These are phyloP conservation scores for Aspergillus persii DNA, from an alignment of 2,329 filamentous ascomycete species.

Conservation along the genomic window DNA sequence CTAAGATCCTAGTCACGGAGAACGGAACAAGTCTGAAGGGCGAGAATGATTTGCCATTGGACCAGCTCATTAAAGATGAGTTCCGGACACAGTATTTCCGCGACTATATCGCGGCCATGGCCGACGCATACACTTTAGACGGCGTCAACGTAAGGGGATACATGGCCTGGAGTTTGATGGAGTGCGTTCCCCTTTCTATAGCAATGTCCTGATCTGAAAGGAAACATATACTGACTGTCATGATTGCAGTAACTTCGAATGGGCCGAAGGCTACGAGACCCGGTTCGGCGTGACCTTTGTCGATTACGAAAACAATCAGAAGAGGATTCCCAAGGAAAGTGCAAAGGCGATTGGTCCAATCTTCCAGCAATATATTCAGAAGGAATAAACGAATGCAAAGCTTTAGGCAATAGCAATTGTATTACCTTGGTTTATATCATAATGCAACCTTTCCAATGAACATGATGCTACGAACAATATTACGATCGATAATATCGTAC, in stretches of 20 bases:
- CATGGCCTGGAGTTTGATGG: conserved; percentile 84
- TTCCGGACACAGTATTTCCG: conserved; percentile 79
- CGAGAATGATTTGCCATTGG: conserved; percentile 71
- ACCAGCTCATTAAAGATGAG: conserved; percentile 74
- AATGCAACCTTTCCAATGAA: not conserved
- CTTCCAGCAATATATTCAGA: conserved; percentile 69
- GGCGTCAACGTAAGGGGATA: conserved; percentile 78
- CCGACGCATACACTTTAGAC: conserved; percentile 66
- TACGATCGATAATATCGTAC: too few relatives aligned
- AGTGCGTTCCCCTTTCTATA: conserved; percentile 45
- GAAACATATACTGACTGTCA: not conserved
- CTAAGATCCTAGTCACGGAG: conserved; percentile 83
- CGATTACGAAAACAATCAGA: conserved; percentile 76
- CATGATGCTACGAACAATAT: not conserved
- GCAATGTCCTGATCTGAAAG: not conserved
- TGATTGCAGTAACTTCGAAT: conserved; percentile 69
- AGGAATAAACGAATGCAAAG: conserved; percentile 40
- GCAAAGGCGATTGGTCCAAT: conserved; percentile 67
- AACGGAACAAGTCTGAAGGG: conserved; percentile 82
- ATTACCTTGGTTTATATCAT: not conserved
- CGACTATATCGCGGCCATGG: conserved; percentile 74
- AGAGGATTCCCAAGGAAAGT: conserved; percentile 80
- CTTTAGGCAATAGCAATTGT: not conserved
- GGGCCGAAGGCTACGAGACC: conserved; percentile 88
- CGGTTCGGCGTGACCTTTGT: conserved; percentile 82